A percentile compares a stretch with the other conserved stretches of the same genome.
Evolutionary conservation across 257 asterid species (phyloP).

Genomic region (Verbena officinalis): DNA sequence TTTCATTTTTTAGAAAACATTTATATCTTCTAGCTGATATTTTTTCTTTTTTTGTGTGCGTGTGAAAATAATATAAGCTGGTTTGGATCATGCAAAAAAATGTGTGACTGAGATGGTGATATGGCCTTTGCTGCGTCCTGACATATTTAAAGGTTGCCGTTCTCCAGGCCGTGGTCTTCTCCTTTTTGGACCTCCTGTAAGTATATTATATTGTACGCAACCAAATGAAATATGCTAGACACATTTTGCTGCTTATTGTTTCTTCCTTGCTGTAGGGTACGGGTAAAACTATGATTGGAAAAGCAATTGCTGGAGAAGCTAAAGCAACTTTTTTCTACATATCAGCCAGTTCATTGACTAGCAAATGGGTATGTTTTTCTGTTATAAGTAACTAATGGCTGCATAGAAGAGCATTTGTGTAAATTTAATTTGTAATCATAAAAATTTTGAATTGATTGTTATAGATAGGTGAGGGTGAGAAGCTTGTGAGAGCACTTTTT

Average conservation of each 20-base stretch:
- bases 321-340: conserved; percentile 98
- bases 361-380: conserved; percentile 85
- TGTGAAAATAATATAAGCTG: conserved; percentile 55
- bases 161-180: conserved; percentile 99
- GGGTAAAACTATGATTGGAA: conserved; percentile 99
- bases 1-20: not conserved
- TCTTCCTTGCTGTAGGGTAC: conserved; percentile 72
- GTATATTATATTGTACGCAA: conserved; percentile 37
- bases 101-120: conserved; percentile 99
- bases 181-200: conserved; percentile 99
- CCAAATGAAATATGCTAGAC: conserved; percentile 10
- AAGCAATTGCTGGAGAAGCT: conserved; percentile 99
- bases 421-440: conserved; percentile 11
- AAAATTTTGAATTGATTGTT: conserved; percentile 32
- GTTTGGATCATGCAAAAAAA: conserved; percentile 98
- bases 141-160: conserved; percentile 96
- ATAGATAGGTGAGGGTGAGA: conserved; percentile 99
- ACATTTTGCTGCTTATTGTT: conserved; percentile 29
- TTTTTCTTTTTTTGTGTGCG: conserved; percentile 7
- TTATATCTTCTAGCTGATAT: conserved; percentile 27
- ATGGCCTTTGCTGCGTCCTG: conserved; percentile 98
- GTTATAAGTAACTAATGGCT: not conserved
- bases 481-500: conserved; percentile 98
- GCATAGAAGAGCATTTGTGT: conserved; percentile 12
- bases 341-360: conserved; percentile 97